Base-by-base conservation (phyloP, 2,329 filamentous ascomycete species). In the Aureobasidium mangrovei region DNA sequence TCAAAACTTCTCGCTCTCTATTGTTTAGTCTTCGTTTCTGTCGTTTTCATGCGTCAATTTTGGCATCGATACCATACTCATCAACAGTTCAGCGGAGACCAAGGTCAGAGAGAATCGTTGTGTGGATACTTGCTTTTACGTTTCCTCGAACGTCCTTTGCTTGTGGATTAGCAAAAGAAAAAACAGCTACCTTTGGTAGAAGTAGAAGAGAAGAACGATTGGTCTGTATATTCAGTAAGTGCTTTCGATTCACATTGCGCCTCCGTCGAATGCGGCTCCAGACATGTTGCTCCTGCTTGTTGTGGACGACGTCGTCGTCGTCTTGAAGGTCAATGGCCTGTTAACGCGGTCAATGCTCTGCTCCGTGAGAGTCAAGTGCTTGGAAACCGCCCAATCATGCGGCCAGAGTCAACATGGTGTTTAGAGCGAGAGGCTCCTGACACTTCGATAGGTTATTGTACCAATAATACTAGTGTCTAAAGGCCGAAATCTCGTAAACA, bases 171-270 rank as follows among this genome's bases (percentile, higher is more conserved):
- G 4, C 8, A 5, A 7, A 7, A 41, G 47, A 3, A 41, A 41
- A 9, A 33, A 38, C 8, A 33, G 26, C 27, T 28, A n/a, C 7
- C 24, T 6, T 12, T 33, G 47, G 8, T 36, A 10, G n/a, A 4
- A 7, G 7, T 33, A 33, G 32, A 12, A 33, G 36, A 9, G 2
- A 41, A 33, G 28, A 36, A 41, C 36, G 12, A 10, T 29, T 51
- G 41, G 47, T 27, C 29, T 41, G 9, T 9, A 41, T 41, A 33
- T 51, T 27, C 29, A 26, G 47, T 51, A 40, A 51, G 47, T 51
- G 47, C 38, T 51, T 41, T 18, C 18, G 18, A 18, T 18, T 18
- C 18, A 18, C 18, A 18, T 18, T 18, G 18, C 18, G 18, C 18
- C 18, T 18, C 18, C 18, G 18, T 18, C 18, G 18, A 18, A 18